Evolutionary conservation across 805 yeast species (phyloP).

Genomic region (Lipomyces yamadae): DNA sequence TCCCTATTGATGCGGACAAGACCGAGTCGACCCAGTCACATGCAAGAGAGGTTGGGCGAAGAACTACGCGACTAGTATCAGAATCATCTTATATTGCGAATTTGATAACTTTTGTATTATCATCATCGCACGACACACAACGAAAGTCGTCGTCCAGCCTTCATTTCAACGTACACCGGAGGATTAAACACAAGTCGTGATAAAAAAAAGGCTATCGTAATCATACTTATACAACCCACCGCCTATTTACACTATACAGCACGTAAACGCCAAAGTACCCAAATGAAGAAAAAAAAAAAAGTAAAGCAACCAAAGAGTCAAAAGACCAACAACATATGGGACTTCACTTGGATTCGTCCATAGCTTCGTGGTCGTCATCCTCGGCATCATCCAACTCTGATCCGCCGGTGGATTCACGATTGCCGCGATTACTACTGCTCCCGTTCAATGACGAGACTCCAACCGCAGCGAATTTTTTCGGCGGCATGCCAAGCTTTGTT

Average conservation of each 20-base stretch:
- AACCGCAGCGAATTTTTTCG: constrained; percentile 24
- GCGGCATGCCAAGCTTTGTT: constrained; percentile 25
- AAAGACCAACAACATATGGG: neutral
- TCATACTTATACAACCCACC: constrained; percentile 3
- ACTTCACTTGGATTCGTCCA: constrained; percentile 30
- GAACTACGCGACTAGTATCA: no score
- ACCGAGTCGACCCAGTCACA: neutral
- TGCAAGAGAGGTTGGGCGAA: no score
- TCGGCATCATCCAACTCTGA: constrained; percentile 23
- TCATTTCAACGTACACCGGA: neutral
- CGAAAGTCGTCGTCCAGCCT: neutral
- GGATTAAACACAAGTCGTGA: neutral
- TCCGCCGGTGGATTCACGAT: constrained; percentile 16
- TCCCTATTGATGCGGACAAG: neutral
- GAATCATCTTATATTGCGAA: neutral
- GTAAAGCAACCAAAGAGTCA: neutral
- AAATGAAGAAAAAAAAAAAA: neutral
- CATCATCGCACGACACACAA: neutral
- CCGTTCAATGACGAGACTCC: neutral
- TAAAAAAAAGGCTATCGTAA: neutral
- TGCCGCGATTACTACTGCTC: constrained; percentile 11
- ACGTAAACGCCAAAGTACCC: constrained; percentile 2
- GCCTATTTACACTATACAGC: neutral
- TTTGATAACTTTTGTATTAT: constrained; percentile 1
- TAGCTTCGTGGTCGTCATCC: constrained; percentile 17